A percentile compares a stretch with the other conserved stretches of the same genome.
Evolutionary conservation across 1,284 basidiomycete genomes (phyloP).

Genomic region (Acaromyces ingoldii): DNA sequence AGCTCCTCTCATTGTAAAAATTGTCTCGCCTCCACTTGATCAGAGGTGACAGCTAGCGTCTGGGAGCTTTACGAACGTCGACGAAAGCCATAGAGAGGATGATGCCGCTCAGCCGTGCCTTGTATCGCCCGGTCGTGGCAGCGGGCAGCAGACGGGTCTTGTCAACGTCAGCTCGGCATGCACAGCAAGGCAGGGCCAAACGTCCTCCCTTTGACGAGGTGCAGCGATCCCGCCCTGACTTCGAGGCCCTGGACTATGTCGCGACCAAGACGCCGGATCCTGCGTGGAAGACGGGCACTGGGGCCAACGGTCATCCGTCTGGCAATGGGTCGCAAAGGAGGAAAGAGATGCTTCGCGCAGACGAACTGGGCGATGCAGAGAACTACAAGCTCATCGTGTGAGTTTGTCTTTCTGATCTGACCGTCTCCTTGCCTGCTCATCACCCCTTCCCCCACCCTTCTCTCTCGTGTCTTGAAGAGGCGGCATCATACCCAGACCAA

Average conservation of each 20-base stretch:
- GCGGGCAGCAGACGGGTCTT: neutral
- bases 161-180: neutral
- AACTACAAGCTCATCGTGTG: conserved; percentile 11
- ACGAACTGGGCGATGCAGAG: neutral
- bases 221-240: neutral
- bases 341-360: conserved; percentile 7
- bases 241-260: neutral
- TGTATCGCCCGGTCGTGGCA: neutral
- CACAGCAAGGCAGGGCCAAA: neutral
- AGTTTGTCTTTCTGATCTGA: neutral
- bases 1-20: too few species aligned
- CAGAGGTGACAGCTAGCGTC: too few species aligned
- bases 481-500: conserved; percentile 9
- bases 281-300: neutral
- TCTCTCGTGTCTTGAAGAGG: neutral
- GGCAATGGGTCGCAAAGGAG: neutral
- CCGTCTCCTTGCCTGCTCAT: neutral
- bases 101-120: neutral
- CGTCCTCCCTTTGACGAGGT: neutral
- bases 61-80: too few species aligned
- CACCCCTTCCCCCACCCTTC: neutral
- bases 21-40: too few species aligned
- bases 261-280: conserved; percentile 2
- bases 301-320: neutral
- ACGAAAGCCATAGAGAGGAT: too few species aligned